Percentiles rank a stretch among this genome's conserved stretches.
phyloP scores from a whole-genome alignment of 352 stramenopile genomes.

The Phytophthora megakarya region DNA sequence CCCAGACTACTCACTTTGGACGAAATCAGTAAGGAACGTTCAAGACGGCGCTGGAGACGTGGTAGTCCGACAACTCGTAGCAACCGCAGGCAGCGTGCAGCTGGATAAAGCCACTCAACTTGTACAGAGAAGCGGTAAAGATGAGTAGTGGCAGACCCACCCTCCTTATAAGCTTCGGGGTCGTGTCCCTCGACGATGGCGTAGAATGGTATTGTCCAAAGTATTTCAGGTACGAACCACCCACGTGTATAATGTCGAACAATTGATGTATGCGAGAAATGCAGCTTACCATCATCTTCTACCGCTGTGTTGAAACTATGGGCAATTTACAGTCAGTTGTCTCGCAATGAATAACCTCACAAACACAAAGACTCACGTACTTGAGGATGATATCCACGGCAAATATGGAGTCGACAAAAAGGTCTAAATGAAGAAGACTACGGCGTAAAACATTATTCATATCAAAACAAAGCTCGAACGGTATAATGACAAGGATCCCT shows the following conservation, averaged over 20 bases:
- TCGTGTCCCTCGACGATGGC: constrained; percentile 46
- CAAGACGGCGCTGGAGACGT: constrained; percentile 62
- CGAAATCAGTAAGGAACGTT: constrained; percentile 78
- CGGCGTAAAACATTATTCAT: constrained; percentile 38
- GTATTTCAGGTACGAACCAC: constrained; percentile 65
- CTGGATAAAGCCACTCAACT: constrained; percentile 48
- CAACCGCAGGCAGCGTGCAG: constrained; percentile 54
- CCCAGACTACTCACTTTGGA: constrained; percentile 79
- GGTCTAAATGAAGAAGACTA: constrained; percentile 54
- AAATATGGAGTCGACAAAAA: constrained; percentile 73
- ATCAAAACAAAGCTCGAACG: constrained; percentile 74
- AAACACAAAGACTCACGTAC: constrained; percentile 46
- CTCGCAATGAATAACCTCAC: background rate
- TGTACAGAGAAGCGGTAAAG: constrained; percentile 34
- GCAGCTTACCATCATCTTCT: constrained; percentile 71
- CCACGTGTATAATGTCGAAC: constrained; percentile 50
- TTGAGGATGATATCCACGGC: constrained; percentile 72
- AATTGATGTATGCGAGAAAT: constrained; percentile 67
- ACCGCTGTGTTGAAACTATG: constrained; percentile 76
- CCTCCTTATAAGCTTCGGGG: constrained; percentile 12
- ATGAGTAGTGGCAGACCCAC: constrained; percentile 10
- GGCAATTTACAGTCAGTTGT: background rate
- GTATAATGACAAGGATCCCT: constrained; percentile 69
- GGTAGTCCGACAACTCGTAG: constrained; percentile 58
- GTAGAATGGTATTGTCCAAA: constrained; percentile 79